Percentiles rank a stretch among this genome's conserved stretches.
Evolutionary conservation across 495 filamentous ascomycete species (phyloP).

Genomic region (Melanomma pulvis-pyrius): DNA sequence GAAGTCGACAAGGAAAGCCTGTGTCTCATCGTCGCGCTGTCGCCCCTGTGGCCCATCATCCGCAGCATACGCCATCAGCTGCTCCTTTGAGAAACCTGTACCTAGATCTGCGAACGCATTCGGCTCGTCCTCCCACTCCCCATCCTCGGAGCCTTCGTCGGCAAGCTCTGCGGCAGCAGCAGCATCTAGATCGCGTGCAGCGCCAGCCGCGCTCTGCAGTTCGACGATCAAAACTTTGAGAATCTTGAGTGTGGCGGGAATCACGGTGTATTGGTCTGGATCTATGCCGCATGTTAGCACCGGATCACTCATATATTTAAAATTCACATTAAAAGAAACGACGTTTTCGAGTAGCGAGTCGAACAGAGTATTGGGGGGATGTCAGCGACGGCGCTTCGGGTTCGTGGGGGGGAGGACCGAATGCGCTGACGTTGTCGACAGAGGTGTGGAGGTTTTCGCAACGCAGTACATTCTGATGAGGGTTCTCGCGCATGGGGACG

Average conservation of each 20-base stretch:
- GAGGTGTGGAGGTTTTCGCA: neutral
- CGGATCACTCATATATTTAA: neutral
- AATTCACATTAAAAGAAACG: neutral
- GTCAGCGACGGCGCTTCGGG: neutral
- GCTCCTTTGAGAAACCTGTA: slow-evolving; percentile 41
- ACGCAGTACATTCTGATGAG: neutral
- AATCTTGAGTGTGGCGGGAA: slow-evolving; percentile 88
- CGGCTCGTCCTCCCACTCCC: slow-evolving; percentile 91
- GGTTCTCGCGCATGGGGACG: neutral
- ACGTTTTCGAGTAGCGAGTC: neutral
- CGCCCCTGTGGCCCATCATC: slow-evolving; percentile 43
- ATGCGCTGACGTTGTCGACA: neutral
- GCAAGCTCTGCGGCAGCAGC: slow-evolving; percentile 42
- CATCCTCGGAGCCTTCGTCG: slow-evolving; percentile 60
- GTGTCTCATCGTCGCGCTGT: slow-evolving; percentile 88
- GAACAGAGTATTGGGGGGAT: neutral
- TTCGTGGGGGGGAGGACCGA: neutral
- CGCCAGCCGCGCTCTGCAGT: slow-evolving; percentile 61
- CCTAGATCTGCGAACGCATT: slow-evolving; percentile 67
- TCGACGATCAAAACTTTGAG: slow-evolving; percentile 94
- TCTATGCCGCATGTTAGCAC: slow-evolving; percentile 49
- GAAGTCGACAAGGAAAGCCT: slow-evolving; percentile 78
- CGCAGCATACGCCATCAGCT: slow-evolving; percentile 71
- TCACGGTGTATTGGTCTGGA: slow-evolving; percentile 86
- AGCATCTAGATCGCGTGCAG: slow-evolving; percentile 38